These are phyloP conservation scores for Clarkia xantiana DNA, from an alignment of 345 rosid species.

Conservation along the genomic window DNA sequence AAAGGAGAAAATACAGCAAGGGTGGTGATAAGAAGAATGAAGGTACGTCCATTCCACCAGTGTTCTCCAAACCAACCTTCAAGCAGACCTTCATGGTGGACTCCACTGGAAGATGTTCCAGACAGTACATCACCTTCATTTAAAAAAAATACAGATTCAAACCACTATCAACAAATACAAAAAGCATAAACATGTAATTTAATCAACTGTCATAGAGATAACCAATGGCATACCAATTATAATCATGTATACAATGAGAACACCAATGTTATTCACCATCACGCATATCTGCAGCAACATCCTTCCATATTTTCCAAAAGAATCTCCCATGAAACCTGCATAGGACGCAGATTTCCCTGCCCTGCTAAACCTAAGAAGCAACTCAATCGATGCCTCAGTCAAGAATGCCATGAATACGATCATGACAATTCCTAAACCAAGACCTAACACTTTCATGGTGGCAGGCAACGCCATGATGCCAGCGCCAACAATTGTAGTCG, in stretches of 20 bases:
- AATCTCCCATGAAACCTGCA: constrained; percentile 68
- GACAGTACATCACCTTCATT: constrained; percentile 27
- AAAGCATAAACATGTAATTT: constrained; percentile 39
- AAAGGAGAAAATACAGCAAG: constrained; percentile 56
- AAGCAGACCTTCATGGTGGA: constrained; percentile 68
- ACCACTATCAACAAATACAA: constrained; percentile 1
- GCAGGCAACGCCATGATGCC: constrained; percentile 99
- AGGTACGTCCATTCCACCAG: constrained; percentile 67
- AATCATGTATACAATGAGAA: constrained; percentile 86
- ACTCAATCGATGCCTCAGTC: constrained; percentile 59
- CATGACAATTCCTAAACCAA: constrained; percentile 48
- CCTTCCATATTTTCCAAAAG: constrained; percentile 64
- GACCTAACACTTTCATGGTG: constrained; percentile 76
- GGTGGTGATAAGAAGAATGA: constrained; percentile 54
- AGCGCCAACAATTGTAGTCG: constrained; percentile 85
- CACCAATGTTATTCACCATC: constrained; percentile 66
- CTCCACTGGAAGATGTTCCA: constrained; percentile 65
- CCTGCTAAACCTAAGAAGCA: constrained; percentile 67
- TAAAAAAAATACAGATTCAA: neutral
- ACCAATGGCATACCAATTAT: constrained; percentile 43
- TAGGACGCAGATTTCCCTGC: constrained; percentile 51
- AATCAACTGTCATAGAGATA: neutral
- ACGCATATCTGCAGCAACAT: constrained; percentile 45
- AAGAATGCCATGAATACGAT: constrained; percentile 75
- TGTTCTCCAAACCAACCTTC: constrained; percentile 78